Conservation (phyloP, 108 stramenopile species). For the Fistulifera pelliculosa region DNA sequence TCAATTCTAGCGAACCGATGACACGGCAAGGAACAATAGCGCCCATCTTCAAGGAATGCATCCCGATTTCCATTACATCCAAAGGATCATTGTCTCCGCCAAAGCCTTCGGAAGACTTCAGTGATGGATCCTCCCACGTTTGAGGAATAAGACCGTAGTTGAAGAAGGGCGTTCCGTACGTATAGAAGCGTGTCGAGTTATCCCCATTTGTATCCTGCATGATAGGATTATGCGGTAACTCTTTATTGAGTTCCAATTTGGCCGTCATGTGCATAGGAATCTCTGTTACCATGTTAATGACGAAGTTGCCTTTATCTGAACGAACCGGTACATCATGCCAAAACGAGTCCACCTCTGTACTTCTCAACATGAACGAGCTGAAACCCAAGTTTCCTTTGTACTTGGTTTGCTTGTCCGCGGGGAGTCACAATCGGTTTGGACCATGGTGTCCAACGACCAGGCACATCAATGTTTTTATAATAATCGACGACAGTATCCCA, state of each 20-base stretch:
- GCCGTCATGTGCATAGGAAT: constrained; percentile 94
- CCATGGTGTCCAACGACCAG: constrained; percentile 90
- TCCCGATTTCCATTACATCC: constrained; percentile 94
- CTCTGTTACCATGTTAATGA: constrained; percentile 85
- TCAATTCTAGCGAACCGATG: constrained; percentile 89
- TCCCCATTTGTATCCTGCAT: constrained; percentile 88
- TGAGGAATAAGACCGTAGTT: constrained; percentile 96
- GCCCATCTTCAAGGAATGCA: constrained; percentile 79
- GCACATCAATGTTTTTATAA: constrained; percentile 88
- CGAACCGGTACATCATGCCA: constrained; percentile 92
- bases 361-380: constrained; percentile 46
- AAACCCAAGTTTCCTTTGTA: constrained; percentile 71
- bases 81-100: constrained; percentile 98
- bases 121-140: constrained; percentile 95
- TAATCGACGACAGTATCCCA: constrained; percentile 97
- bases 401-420: constrained; percentile 36
- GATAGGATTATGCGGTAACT: constrained; percentile 51
- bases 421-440: constrained; percentile 66
- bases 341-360: constrained; percentile 45
- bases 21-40: constrained; percentile 86
- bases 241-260: constrained; percentile 96
- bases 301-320: constrained; percentile 14
- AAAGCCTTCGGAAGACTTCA: constrained; percentile 54
- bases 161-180: constrained; percentile 95
- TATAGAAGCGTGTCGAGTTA: constrained; percentile 92